Evolutionary conservation across 345 rosid species (phyloP).

Genomic region (Euphorbia tirucalli): DNA sequence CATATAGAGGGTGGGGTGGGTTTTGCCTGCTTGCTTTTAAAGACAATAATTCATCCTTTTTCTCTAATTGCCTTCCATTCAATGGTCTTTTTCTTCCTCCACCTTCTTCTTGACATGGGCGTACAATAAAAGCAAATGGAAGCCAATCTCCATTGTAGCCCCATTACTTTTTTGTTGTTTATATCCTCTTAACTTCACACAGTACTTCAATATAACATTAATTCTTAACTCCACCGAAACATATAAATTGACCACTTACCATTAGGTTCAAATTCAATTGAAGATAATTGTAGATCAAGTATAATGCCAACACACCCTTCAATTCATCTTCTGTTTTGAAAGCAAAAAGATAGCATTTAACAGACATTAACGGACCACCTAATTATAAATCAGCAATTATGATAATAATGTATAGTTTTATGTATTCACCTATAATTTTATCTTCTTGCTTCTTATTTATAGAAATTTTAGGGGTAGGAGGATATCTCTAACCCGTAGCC

Average conservation of each 20-base stretch:
- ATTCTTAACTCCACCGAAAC: background rate
- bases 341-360: background rate
- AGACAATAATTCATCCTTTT: conserved; percentile 35
- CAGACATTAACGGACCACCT: conserved; percentile 21
- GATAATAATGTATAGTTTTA: conserved; percentile 7
- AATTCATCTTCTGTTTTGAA: background rate
- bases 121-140: conserved; percentile 1
- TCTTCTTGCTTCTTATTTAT: no score
- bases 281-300: background rate
- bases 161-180: no score
- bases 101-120: conserved; percentile 23
- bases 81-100: conserved; percentile 21
- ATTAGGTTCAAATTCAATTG: conserved; percentile 8
- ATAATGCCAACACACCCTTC: background rate
- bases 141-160: conserved; percentile 8
- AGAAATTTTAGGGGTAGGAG: no score
- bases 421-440: background rate
- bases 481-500: no score
- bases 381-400: conserved; percentile 13
- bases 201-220: background rate
- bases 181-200: no score
- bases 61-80: conserved; percentile 13
- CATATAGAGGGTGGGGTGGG: conserved; percentile 20
- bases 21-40: conserved; percentile 18
- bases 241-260: background rate